Evolutionary conservation across 2,329 filamentous ascomycete species (phyloP).

Genomic region (Colletotrichum caudatum): DNA sequence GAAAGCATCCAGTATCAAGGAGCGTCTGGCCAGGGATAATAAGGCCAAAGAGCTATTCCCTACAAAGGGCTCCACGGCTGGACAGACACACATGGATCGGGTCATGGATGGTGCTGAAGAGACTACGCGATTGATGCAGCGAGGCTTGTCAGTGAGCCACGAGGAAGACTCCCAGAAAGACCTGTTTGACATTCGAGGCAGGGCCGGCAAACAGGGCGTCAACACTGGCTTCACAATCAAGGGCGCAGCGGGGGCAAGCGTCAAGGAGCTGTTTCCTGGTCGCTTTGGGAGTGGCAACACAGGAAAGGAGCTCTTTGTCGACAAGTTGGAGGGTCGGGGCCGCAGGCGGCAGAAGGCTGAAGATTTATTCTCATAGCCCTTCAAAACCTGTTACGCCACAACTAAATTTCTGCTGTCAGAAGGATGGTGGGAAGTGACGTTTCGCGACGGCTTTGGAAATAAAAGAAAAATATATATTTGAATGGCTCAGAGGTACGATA

Average conservation of each 20-base stretch:
- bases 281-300: conserved; percentile 68
- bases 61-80: conserved; percentile 47
- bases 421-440: no score
- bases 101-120: conserved; percentile 41
- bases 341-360: conserved; percentile 75
- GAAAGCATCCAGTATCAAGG: conserved; percentile 51
- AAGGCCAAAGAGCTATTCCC: conserved; percentile 56
- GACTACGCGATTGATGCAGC: conserved; percentile 46
- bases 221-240: conserved; percentile 74
- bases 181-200: conserved; percentile 71
- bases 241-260: conserved; percentile 64
- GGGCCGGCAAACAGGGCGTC: conserved; percentile 60
- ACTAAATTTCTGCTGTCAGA: background rate
- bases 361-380: conserved; percentile 73
- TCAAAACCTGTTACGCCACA: background rate
- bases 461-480: background rate
- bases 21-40: conserved; percentile 49
- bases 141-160: conserved; percentile 44
- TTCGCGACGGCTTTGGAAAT: background rate
- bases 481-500: background rate
- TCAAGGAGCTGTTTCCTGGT: conserved; percentile 77
- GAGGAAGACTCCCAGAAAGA: conserved; percentile 54
- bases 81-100: conserved; percentile 54
- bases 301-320: conserved; percentile 77
- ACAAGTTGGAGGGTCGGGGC: conserved; percentile 68